phyloP scores from a whole-genome alignment of 495 filamentous ascomycete genomes.

The Aspergillus sparsus region DNA sequence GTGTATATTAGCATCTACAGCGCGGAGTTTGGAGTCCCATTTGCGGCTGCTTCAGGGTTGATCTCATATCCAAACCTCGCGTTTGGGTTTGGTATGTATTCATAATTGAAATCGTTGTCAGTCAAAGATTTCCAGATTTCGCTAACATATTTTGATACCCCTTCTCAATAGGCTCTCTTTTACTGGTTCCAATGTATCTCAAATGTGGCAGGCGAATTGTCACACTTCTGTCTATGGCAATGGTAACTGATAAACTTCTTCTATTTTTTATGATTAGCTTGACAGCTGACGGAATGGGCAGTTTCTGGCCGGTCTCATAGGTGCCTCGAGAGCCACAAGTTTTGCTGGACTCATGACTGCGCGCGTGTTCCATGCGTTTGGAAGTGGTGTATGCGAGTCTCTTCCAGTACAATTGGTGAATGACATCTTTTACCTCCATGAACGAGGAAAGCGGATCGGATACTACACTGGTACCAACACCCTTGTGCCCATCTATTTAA shows the following conservation, averaged over 20 bases:
- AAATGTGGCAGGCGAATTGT: slow-evolving; percentile 60
- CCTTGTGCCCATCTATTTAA: neutral
- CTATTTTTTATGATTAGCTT: neutral
- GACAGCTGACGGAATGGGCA: slow-evolving; percentile 21
- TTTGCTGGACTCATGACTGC: slow-evolving; percentile 56
- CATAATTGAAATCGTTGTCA: no score
- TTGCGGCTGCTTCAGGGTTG: slow-evolving; percentile 54
- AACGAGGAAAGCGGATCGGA: slow-evolving; percentile 58
- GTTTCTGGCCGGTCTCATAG: slow-evolving; percentile 60
- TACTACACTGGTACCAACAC: slow-evolving; percentile 53
- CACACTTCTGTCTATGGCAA: slow-evolving; percentile 50
- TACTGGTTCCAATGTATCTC: slow-evolving; percentile 60
- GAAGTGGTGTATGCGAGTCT: slow-evolving; percentile 62
- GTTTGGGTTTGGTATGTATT: slow-evolving; percentile 55
- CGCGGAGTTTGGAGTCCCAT: slow-evolving; percentile 53
- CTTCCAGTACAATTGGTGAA: slow-evolving; percentile 65
- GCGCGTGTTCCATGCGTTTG: slow-evolving; percentile 57
- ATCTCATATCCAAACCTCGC: slow-evolving; percentile 64
- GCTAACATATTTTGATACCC: neutral
- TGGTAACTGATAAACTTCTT: slow-evolving; percentile 32
- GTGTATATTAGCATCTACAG: slow-evolving; percentile 62
- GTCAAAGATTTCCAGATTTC: slow-evolving; percentile 7
- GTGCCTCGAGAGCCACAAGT: slow-evolving; percentile 51
- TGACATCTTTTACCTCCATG: slow-evolving; percentile 67
- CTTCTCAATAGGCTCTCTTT: slow-evolving; percentile 44